A percentile compares a stretch with the other conserved stretches of the same genome.
phyloP scores from a whole-genome alignment of 2,329 filamentous ascomycete species.

The Trichophyton mentagrophytes region DNA sequence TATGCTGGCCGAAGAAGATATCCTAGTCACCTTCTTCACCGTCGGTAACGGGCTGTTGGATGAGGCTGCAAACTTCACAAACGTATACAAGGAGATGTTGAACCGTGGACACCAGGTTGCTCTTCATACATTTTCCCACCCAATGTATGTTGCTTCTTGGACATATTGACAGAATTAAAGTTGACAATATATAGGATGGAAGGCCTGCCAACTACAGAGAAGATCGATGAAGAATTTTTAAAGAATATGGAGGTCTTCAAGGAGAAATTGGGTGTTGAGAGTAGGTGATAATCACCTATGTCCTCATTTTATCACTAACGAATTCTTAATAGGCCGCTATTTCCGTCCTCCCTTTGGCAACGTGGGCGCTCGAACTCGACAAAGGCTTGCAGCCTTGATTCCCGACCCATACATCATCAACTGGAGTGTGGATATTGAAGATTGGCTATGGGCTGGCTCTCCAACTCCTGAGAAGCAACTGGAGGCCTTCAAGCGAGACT shows the following conservation, averaged over 20 bases:
- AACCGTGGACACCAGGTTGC: slow-evolving; percentile 54
- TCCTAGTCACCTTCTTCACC: slow-evolving; percentile 60
- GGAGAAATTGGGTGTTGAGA: slow-evolving; percentile 22
- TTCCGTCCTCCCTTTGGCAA: slow-evolving; percentile 59
- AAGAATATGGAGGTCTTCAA: slow-evolving; percentile 23
- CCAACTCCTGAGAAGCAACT: slow-evolving; percentile 54
- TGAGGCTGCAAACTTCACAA: slow-evolving; percentile 46
- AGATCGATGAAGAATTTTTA: slow-evolving; percentile 29
- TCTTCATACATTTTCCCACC: slow-evolving; percentile 56
- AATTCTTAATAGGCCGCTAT: slow-evolving; percentile 35
- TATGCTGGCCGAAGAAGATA: slow-evolving; percentile 47
- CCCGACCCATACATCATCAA: slow-evolving; percentile 48
- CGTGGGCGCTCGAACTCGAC: slow-evolving; percentile 53
- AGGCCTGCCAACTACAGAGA: slow-evolving; percentile 18
- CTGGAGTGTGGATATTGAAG: slow-evolving; percentile 59
- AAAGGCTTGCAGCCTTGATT: slow-evolving; percentile 44
- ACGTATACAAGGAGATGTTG: slow-evolving; percentile 52
- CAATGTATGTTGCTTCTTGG: slow-evolving; percentile 31
- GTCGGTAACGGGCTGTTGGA: slow-evolving; percentile 52
- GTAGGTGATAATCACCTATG: slow-evolving; percentile 16
- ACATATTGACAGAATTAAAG: neutral
- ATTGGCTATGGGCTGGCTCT: slow-evolving; percentile 54
- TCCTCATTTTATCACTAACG: neutral
- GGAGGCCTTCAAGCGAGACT: slow-evolving; percentile 51
- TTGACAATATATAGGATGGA: slow-evolving; percentile 24